Base-by-base conservation (phyloP, 352 stramenopile genomes). In the Pythium chondricola region DNA sequence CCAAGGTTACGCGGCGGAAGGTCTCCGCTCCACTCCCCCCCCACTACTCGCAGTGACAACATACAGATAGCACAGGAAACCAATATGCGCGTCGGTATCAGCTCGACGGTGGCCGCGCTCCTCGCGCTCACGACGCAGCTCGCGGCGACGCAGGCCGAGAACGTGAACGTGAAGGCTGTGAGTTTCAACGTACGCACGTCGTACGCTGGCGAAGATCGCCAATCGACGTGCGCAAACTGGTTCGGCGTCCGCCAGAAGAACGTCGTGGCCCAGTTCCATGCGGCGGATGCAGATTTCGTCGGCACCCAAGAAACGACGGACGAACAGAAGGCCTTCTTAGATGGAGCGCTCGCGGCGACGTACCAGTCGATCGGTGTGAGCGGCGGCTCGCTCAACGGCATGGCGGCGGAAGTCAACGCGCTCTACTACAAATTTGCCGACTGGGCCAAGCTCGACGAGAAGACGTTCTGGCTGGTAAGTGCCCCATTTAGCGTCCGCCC, bases 171-270 rank as follows among this genome's bases (percentile, higher is more conserved):
- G 41, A 72, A 75, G 47, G 57, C 80, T 20, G 74, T 88, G 77
- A 81, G 73, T 43, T 92, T 92, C 62, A 92, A 92, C 55, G 61
- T 92, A 22, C 80, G 77, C 57, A 92, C 77, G 9, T 88, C 75
- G 24, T 44, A 71, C 14, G 80, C 80, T 0, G 63, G 57, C 5
- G 65, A 42, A 13, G 74, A 90, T 47, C 31, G 55, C 0, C 52
- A 20, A 0, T 58, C 60, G 8, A 65, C 52, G 2, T 90, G 78
- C 49, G 73, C 67, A 52, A 77, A 79, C 54, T 90, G 78, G 78
- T 44, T 70, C 38, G 75, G 71, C 9, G 67, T 80, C 24, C 80
- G 80, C 45, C 80, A 85, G 35, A 64, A 67, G 25, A 83, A 83
- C 58, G 71, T 85, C 17, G 36, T 80, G 10, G 61, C 44, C 25